phyloP scores from a whole-genome alignment of 805 yeast genomes.

The Ogataea ramenticola region DNA sequence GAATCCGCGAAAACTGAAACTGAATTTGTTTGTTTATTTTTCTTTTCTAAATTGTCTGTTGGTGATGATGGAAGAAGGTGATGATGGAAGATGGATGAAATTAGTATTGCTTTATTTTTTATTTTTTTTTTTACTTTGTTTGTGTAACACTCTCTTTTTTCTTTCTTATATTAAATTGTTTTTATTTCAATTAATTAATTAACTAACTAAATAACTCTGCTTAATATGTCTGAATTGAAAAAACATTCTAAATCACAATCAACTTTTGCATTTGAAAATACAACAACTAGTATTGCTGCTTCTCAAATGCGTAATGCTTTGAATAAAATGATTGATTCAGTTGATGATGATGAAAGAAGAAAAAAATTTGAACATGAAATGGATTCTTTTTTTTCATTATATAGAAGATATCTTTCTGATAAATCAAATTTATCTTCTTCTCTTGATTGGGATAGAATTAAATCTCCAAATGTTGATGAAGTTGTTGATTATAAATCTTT shows the following conservation, averaged over 20 bases:
- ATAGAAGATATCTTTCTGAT: constrained; percentile 85
- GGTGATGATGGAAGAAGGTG: no score
- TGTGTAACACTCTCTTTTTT: no score
- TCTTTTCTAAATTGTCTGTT: no score
- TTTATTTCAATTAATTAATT: no score
- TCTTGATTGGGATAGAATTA: constrained; percentile 91
- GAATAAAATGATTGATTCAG: constrained; percentile 83
- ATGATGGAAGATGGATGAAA: no score
- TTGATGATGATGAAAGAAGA: constrained; percentile 41
- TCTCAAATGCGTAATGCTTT: constrained; percentile 96
- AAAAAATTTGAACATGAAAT: constrained; percentile 75
- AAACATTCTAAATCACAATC: constrained; percentile 68
- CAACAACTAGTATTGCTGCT: constrained; percentile 92
- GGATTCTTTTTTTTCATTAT: constrained; percentile 90
- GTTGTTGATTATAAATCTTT: constrained; percentile 72
- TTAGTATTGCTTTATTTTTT: no score
- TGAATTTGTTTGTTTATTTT: no score
- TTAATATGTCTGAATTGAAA: neutral
- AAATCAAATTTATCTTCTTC: constrained; percentile 65
- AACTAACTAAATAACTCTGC: no score
- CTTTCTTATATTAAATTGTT: no score
- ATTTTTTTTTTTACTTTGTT: no score
- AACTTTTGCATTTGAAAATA: constrained; percentile 87
- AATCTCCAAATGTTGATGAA: constrained; percentile 84
- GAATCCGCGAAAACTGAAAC: no score